Evolutionary conservation across 2,329 filamentous ascomycete species (phyloP), one percentile per base, ranked within the genome.

Genomic region (Pseudogymnoascus sp.): DNA sequence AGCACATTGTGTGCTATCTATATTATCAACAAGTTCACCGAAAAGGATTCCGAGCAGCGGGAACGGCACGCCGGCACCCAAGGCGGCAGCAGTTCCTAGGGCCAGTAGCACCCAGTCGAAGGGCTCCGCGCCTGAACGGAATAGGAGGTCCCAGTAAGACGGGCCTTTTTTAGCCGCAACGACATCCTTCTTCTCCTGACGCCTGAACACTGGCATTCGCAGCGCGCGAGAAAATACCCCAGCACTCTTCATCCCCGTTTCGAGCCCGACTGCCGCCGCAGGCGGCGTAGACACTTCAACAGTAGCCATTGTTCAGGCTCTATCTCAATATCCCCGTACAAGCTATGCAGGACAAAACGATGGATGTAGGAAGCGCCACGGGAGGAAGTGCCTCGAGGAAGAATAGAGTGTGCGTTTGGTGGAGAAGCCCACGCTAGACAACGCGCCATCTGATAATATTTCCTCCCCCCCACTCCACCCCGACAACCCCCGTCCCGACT

Each of bases 31-130:
- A 8, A 87, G 79, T 70, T 87, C 76, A 64, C 85, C 84, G 66
- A 87, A 87, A 57, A 87, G 74, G 64, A 87, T 83, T 62, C 81
- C 84, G 67, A 87, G 79, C 13, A 87, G 73, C 10, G 84, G 84
- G 64, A 86, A 86, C 0, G 84, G 84, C 2, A 84, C 77, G 60
- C 84, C 84, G 13, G 83, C 79, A 21, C 76, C 81, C 36, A 81
- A 80, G 61, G 82, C 79, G 60, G 74, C 74, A 33, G 79, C 60
- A 62, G 69, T 67, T 61, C 78, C 79, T 50, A 72, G 67, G 58
- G 74, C 61, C 40, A 79, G 68, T 13, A 74, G 67, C 15, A 64
- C 36, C 54, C 71, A 62, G 62, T 76, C 74, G 35, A 61, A 37
- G 21, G 39, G 15, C 24, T 62, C 60, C 21, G 66, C 33, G 8